Percentiles rank a stretch among this genome's conserved stretches.
phyloP scores from a whole-genome alignment of 345 rosid species.

The Rhodamnia rubescens region DNA sequence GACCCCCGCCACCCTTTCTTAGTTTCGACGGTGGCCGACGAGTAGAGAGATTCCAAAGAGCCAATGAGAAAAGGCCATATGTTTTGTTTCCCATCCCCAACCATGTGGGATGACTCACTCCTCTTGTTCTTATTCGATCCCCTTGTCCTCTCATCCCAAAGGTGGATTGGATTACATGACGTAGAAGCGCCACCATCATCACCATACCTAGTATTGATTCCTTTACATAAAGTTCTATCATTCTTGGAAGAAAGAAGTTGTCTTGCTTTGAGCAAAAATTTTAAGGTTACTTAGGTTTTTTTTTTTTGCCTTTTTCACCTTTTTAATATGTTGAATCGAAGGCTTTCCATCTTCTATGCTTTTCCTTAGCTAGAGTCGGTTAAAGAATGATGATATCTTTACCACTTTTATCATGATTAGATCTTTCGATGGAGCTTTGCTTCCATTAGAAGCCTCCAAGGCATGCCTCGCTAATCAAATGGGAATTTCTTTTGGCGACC shows the following conservation, averaged over 20 bases:
- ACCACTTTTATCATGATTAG: not conserved
- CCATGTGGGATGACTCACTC: constrained; percentile 9
- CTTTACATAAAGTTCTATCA: not conserved
- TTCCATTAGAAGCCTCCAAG: not conserved
- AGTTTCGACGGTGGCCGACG: not conserved
- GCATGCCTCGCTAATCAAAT: not conserved
- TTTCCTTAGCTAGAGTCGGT: not conserved
- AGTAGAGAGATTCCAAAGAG: not conserved
- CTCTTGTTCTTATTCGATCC: not conserved
- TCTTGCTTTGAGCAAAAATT: not conserved
- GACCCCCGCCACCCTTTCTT: not conserved
- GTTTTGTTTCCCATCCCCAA: not conserved
- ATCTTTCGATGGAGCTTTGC: not conserved
- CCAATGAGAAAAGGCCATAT: not conserved
- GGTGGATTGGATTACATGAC: not conserved
- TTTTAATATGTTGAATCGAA: not conserved
- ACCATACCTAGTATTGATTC: not conserved
- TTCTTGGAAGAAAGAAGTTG: not conserved
- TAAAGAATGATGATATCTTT: not conserved
- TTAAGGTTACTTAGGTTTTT: not conserved
- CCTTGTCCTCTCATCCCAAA: not conserved
- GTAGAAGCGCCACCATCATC: not conserved
- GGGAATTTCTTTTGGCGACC: not conserved
- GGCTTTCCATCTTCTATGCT: not conserved
- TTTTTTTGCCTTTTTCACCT: not conserved